phyloP scores from a whole-genome alignment of 2,329 filamentous ascomycete species.

The Trichoderma simmonsii region DNA sequence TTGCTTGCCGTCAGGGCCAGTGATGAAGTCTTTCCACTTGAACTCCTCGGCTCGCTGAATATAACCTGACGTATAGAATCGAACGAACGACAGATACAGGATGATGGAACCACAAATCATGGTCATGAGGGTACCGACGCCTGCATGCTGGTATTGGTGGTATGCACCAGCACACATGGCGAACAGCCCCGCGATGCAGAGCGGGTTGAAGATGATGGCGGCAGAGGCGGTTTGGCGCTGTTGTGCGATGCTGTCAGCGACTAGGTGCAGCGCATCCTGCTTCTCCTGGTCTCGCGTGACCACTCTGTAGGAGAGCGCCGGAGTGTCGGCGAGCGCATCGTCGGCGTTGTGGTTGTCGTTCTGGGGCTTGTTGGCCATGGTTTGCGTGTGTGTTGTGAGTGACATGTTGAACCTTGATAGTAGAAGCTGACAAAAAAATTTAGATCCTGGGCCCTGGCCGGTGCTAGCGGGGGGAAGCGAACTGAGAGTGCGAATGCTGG shows the following conservation, averaged over 20 bases:
- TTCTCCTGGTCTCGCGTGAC: constrained; percentile 55
- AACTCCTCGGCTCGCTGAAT: constrained; percentile 60
- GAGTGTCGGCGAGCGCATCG: constrained; percentile 38
- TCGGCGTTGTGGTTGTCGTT: neutral
- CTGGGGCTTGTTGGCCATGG: constrained; percentile 10
- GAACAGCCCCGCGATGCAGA: constrained; percentile 45
- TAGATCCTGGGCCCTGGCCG: neutral
- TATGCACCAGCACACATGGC: constrained; percentile 40
- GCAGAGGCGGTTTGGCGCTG: constrained; percentile 68
- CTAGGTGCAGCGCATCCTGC: constrained; percentile 64
- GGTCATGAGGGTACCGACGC: constrained; percentile 48
- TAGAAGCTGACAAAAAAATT: neutral
- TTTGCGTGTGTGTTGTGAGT: constrained; percentile 17
- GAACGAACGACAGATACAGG: constrained; percentile 58
- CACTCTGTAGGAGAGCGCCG: constrained; percentile 59
- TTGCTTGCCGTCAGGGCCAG: constrained; percentile 35
- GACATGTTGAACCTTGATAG: constrained; percentile 17
- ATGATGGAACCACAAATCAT: constrained; percentile 60
- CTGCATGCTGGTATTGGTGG: constrained; percentile 34
- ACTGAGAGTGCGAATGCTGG: neutral
- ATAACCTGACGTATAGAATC: constrained; percentile 61
- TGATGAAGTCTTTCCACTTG: constrained; percentile 59
- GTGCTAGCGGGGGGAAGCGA: neutral
- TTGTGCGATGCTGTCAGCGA: constrained; percentile 79
- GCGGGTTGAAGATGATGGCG: constrained; percentile 61